A percentile compares a stretch with the other conserved stretches of the same genome.
Evolutionary conservation across 2,329 filamentous ascomycete species (phyloP).

Genomic region (Gaeumannomyces sp.): DNA sequence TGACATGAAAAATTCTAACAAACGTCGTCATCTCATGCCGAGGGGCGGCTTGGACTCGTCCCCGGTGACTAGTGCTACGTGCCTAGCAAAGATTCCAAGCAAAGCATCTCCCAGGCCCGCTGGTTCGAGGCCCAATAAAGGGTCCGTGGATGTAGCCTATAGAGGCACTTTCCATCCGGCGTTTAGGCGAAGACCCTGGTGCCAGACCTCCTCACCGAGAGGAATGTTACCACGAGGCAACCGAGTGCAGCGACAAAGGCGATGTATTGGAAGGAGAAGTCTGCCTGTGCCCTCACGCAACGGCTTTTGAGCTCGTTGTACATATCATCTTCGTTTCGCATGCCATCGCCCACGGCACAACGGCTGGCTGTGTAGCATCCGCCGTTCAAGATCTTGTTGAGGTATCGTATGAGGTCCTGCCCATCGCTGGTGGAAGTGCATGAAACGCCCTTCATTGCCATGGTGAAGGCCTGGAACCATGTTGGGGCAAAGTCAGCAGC

Average conservation of each 20-base stretch:
- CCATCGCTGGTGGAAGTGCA: conserved; percentile 18
- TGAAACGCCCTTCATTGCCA: conserved; percentile 23
- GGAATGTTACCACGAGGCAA: conserved; percentile 7
- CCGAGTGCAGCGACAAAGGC: conserved; percentile 8
- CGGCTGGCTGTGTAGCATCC: conserved; percentile 16
- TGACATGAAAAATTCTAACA: neutral
- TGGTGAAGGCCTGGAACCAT: conserved; percentile 19
- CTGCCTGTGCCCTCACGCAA: conserved; percentile 10
- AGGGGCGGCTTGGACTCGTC: neutral
- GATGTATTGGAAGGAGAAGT: conserved; percentile 12
- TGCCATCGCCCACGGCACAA: neutral
- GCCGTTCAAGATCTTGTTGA: conserved; percentile 26
- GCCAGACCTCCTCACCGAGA: conserved; percentile 8
- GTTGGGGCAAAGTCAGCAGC: neutral
- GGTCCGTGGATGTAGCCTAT: too few species aligned
- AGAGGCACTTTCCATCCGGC: neutral
- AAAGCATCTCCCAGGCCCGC: too few species aligned
- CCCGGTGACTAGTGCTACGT: too few species aligned
- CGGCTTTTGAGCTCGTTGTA: conserved; percentile 6
- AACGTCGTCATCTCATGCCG: neutral
- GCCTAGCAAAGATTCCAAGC: too few species aligned
- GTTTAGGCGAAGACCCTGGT: conserved; percentile 3
- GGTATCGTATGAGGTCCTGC: conserved; percentile 6
- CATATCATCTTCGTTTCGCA: neutral
- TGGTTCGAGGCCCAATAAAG: too few species aligned